These are phyloP conservation scores for Ophiostoma novo-ulmi DNA, from an alignment of 2,329 filamentous ascomycete species.

Conservation along the genomic window DNA sequence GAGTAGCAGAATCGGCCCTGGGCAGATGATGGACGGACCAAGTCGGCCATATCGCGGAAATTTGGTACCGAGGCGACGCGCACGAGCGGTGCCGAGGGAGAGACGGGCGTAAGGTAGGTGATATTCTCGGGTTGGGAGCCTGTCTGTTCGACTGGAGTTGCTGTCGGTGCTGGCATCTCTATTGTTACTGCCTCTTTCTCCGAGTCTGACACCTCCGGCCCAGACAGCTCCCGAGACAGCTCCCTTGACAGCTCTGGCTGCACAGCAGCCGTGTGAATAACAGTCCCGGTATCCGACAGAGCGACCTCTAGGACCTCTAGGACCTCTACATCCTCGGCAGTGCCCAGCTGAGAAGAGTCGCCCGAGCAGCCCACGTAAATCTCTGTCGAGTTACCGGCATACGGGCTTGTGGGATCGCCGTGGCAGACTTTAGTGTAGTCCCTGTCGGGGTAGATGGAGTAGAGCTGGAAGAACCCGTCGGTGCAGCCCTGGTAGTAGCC, in stretches of 20 bases:
- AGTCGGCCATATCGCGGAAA: background rate
- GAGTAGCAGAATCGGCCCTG: background rate
- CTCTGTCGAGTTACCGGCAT: background rate
- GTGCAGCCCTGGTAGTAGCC: background rate
- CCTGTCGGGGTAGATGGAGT: background rate
- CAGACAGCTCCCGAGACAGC: background rate
- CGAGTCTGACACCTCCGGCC: conserved; percentile 6
- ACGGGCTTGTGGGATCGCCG: background rate
- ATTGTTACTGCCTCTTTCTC: background rate
- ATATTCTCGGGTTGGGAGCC: background rate
- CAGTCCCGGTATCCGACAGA: background rate
- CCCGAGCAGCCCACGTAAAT: background rate
- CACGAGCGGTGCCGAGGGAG: conserved; percentile 3
- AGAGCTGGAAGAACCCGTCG: background rate
- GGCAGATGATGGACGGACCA: background rate
- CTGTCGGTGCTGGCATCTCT: no score
- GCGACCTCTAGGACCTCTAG: background rate
- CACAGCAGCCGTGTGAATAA: background rate
- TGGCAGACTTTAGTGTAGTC: background rate
- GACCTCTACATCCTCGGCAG: background rate
- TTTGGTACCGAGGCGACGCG: conserved; percentile 20
- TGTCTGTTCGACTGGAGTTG: background rate
- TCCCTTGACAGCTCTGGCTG: background rate
- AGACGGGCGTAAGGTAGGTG: background rate
- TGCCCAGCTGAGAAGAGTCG: background rate